Base-by-base conservation (phyloP, 1,139 yeast species). In the Candida sp. region DNA sequence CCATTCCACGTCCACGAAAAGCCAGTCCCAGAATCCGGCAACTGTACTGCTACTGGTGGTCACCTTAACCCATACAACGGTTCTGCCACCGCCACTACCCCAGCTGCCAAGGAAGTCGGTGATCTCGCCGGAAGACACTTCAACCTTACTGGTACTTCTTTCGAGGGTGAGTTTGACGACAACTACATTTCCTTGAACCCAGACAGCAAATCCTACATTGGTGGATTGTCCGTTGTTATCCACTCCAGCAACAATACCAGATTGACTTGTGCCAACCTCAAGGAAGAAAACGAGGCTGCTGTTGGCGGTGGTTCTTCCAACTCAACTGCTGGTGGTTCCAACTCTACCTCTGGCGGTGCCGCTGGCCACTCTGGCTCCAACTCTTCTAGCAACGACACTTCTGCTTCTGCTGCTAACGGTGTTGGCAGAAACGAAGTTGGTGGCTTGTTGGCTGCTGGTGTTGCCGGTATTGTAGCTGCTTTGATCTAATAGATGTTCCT, bases 91-190 rank as follows among this genome's bases (percentile, higher is more conserved):
- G 66, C 73, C 30, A 63, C 71, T 23, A 51, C 59, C 12, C 55
- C 63, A 8, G 67, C 66, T 12, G 67, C 60, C 33, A 57, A 56
- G 54, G 77, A 75, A 59, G 70, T 70, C 40, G 78, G 80, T 48
- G 80, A 76, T 57, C 72, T 77, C 54, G 65, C 78, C 30, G 78
- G 79, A 46, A 74, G 70, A 60, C 76, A 75, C 58, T 80, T 80
- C 37, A 54, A 51, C 41, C 63, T 75, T 47, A 48, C 59, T 7
- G 70, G 73, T 34, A 61, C 65, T 22, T 54, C 67, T n/a, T 44
- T 58, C 49, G 46, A 62, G 22, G 53, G 66, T 38, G 49, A 67
- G 35, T 74, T 71, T 60, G 58, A 67, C 42, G 80, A 77, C 57
- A 58, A 60, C 37, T 77, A 68, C 62, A 58, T 76, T 47, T 75